Evolutionary conservation across 2,329 filamentous ascomycete species (phyloP), one percentile per base, ranked within the genome.

Genomic region (Rugonectria rugulosa): DNA sequence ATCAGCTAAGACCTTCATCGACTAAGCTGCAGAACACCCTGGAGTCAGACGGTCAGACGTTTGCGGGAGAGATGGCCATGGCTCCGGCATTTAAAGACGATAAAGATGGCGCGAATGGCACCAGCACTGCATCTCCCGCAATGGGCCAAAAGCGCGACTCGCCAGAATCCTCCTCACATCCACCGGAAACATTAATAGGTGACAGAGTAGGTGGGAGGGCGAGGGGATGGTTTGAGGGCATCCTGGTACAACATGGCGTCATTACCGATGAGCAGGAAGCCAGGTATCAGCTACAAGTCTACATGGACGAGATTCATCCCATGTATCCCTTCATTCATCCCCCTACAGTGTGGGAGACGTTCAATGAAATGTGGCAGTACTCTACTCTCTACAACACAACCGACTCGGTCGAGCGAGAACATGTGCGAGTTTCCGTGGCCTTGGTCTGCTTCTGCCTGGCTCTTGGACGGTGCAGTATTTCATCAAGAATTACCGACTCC

Each of bases 381-480:
- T 48, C 55, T 19, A 40, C 54, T 2, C 24, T 53, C 2, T 59
- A 48, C 31, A 47, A 57, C 6, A 42, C 48, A 6, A 49, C 47
- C 6, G 53, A 52, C 9, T 31, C 48, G 6, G 27, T 41, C 7
- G 43, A 56, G 15, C 23, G 57, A 10, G 55, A 62, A 26, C 55
- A 56, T 1, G 24, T 51, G 20, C 48, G 58, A 8, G 42, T 62
- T 15, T 62, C 60, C 1, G 46, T 61, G 8, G 58, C 60, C 3
- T 23, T 62, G 23, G 48, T 62, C 6, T 62, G 51, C 11, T 61
- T 62, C 23, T 62, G 60, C 7, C 45, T 62, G n/a, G 60, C 60
- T 1, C 36, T 62, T 1, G 60, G 60, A 5, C 46, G 60, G 17
- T 62, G 60, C 24, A 59, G 58, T 11, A 58, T 59, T 4, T 62